These are phyloP conservation scores for Nakazawaea laoshanensis DNA, from an alignment of 805 yeast genomes.

Conservation along the genomic window DNA sequence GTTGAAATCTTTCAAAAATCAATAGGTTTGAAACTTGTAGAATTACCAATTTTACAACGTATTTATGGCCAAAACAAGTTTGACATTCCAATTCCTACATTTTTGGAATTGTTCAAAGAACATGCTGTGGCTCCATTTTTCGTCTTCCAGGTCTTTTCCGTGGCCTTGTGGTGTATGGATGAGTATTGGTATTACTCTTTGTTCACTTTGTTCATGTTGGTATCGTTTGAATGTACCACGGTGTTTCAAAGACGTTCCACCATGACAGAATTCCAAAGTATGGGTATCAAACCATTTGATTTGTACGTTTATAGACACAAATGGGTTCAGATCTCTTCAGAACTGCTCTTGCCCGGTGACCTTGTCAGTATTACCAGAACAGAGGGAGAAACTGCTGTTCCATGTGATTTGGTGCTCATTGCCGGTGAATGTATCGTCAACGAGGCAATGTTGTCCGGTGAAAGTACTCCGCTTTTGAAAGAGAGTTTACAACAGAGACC, in stretches of 20 bases:
- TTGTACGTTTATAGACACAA: constrained; percentile 66
- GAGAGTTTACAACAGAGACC: constrained; percentile 88
- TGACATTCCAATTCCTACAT: constrained; percentile 93
- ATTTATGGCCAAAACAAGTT: constrained; percentile 80
- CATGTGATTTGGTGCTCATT: constrained; percentile 82
- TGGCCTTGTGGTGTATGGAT: constrained; percentile 92
- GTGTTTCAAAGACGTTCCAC: constrained; percentile 95
- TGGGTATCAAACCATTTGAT: constrained; percentile 91
- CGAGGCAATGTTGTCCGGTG: constrained; percentile 99
- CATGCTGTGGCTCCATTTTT: constrained; percentile 98
- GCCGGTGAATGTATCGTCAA: constrained; percentile 94
- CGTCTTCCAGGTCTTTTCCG: constrained; percentile 93
- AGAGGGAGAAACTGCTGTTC: constrained; percentile 83
- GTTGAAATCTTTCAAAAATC: constrained; percentile 46
- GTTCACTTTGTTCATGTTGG: constrained; percentile 85
- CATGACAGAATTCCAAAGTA: constrained; percentile 89
- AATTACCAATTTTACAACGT: constrained; percentile 33
- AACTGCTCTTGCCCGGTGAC: constrained; percentile 85
- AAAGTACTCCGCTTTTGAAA: constrained; percentile 91
- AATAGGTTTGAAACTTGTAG: constrained; percentile 23
- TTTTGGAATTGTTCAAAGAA: constrained; percentile 83
- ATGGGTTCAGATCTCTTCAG: constrained; percentile 68
- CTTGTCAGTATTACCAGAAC: constrained; percentile 82
- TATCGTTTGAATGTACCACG: constrained; percentile 87
- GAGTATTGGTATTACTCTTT: constrained; percentile 95